Percentiles rank a stretch among this genome's conserved stretches.
phyloP scores from a whole-genome alignment of 2,329 filamentous ascomycete species.

The Hawksworthiomyces lignivorus region DNA sequence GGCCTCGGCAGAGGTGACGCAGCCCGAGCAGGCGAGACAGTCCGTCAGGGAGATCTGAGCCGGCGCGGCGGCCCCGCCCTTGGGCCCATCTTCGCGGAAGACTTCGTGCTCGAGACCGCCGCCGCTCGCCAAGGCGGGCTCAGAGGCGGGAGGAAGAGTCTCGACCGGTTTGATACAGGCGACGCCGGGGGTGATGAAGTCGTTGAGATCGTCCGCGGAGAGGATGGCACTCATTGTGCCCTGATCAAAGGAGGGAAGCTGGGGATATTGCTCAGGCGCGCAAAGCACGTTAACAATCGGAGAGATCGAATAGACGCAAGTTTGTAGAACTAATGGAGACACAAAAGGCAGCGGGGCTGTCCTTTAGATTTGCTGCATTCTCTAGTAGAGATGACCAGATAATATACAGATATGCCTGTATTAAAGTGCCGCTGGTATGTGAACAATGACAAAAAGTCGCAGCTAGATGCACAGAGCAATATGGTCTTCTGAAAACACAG shows the following conservation, averaged over 20 bases:
- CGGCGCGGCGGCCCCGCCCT: constrained; percentile 44
- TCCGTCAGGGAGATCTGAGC: constrained; percentile 95
- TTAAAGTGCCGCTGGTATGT: too few species aligned
- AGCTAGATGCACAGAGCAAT: too few species aligned
- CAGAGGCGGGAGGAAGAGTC: constrained; percentile 63
- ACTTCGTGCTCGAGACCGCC: constrained; percentile 63
- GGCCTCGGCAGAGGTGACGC: constrained; percentile 93
- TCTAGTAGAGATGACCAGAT: too few species aligned
- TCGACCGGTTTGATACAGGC: constrained; percentile 98
- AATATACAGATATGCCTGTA: too few species aligned
- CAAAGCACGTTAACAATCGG: too few species aligned
- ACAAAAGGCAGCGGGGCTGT: too few species aligned
- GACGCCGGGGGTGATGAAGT: constrained; percentile 96
- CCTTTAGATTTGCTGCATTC: too few species aligned
- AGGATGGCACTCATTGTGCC: constrained; percentile 87
- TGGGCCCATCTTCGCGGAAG: constrained; percentile 77
- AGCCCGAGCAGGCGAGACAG: constrained; percentile 94
- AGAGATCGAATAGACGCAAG: too few species aligned
- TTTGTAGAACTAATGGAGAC: too few species aligned
- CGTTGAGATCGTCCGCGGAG: constrained; percentile 92
- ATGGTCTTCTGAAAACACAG: too few species aligned
- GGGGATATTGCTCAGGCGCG: neutral
- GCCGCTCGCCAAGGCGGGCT: constrained; percentile 23
- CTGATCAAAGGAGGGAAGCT: neutral
- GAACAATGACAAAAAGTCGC: too few species aligned